Evolutionary conservation across 2,329 filamentous ascomycete genomes (phyloP).

Genomic region (Clarireedia paspali): DNA sequence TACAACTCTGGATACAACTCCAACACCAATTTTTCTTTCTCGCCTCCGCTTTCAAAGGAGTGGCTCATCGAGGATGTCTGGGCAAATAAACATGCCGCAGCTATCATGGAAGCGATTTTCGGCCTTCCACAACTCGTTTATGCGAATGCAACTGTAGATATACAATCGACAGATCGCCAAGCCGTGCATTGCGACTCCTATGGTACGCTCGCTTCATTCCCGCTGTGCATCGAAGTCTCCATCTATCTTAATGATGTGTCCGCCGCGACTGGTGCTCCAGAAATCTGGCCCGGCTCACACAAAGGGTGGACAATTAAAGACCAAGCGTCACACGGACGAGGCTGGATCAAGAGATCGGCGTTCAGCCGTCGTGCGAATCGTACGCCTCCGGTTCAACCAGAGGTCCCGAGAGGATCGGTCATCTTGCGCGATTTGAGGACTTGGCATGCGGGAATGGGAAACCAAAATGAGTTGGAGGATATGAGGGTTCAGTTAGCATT

Average conservation of each 20-base stretch:
- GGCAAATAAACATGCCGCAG: slow-evolving; percentile 31
- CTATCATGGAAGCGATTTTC: slow-evolving; percentile 28
- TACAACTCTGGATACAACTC: slow-evolving; percentile 39
- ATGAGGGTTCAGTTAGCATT: slow-evolving; percentile 46
- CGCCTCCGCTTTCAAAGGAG: slow-evolving; percentile 29
- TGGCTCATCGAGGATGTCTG: slow-evolving; percentile 33
- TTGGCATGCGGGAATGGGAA: slow-evolving; percentile 45
- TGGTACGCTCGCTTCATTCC: slow-evolving; percentile 43
- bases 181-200: slow-evolving; percentile 53
- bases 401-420: slow-evolving; percentile 9
- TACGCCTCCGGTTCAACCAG: slow-evolving; percentile 8
- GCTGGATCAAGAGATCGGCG: slow-evolving; percentile 19
- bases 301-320: slow-evolving; percentile 5
- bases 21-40: slow-evolving; percentile 35
- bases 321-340: slow-evolving; percentile 2
- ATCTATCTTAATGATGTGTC: slow-evolving; percentile 38
- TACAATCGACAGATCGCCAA: slow-evolving; percentile 35
- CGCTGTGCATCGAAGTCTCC: slow-evolving; percentile 41
- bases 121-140: slow-evolving; percentile 30
- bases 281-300: slow-evolving; percentile 45
- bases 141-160: slow-evolving; percentile 29
- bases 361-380: slow-evolving; percentile 23
- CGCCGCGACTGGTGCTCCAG: slow-evolving; percentile 39
- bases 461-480: slow-evolving; percentile 40
- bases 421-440: slow-evolving; percentile 10